Base-by-base conservation (phyloP, 345 rosid genomes). In the Eucalyptus pauciflora region DNA sequence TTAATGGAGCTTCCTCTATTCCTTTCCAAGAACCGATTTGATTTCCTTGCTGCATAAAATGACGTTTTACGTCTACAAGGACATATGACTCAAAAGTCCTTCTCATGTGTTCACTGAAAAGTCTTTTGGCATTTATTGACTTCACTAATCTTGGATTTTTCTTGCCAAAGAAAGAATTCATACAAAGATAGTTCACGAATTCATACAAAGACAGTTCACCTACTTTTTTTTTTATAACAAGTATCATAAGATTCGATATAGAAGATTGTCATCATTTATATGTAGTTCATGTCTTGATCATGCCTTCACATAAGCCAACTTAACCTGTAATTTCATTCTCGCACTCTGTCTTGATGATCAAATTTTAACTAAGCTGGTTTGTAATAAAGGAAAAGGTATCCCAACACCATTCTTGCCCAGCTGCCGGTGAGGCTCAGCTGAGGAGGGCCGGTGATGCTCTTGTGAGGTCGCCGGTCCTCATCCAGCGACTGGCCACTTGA, bases 401-500 rank as follows among this genome's bases (percentile, higher is more conserved):
- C 41, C 43, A 31, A 31, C 43, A 67, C 43, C 79, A 33, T 31
- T 41, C 43, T 41, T 5, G 43, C 20, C 20, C 0, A 51, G 20
- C 0, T 51, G 2, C 1, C 1, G 1, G 0, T 0, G 54, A 51
- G 54, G 54, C 54, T 50, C 0, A 3, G 8, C 8, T 37, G 41
- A 37, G 0, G 41, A 37, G 41, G 41, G 41, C 41, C 1, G 2
- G 20, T 2, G 3, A 51, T 0, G 4, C 54, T 51, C 7, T 1
- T 2, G 18, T 50, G 54, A 51, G 54, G 54, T 51, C 8, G 2
- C 8, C 4, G 1, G 4, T 8, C 20, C 54, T 51, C 2, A 20
- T 51, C 1, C 8, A 2, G 2, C 20, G 3, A 51, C 54, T 8
- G 1, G 1, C 8, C 54, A 51, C 54, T 51, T 51, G 54, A 51